Percentiles rank a stretch among this genome's conserved stretches.
Conservation (phyloP, 2,329 filamentous ascomycete species). For the Triangularia setosa region DNA sequence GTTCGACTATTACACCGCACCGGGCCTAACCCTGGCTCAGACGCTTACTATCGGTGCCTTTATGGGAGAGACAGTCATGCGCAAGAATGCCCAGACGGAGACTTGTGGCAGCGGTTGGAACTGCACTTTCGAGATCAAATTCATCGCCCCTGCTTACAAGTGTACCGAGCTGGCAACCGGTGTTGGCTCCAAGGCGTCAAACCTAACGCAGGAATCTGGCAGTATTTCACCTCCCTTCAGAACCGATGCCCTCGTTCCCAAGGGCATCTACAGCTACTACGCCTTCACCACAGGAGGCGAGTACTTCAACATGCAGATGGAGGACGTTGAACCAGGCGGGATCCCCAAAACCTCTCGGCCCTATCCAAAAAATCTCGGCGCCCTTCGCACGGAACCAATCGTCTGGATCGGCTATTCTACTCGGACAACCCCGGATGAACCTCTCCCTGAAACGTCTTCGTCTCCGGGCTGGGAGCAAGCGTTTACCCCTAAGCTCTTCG, state of each 20-base stretch:
- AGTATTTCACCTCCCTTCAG: slow-evolving; percentile 31
- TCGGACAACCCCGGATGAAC: slow-evolving; percentile 24
- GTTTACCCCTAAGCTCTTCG: slow-evolving; percentile 36
- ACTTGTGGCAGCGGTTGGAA: slow-evolving; percentile 37
- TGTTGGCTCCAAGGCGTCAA: slow-evolving; percentile 25
- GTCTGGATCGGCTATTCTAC: slow-evolving; percentile 36
- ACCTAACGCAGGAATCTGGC: slow-evolving; percentile 28
- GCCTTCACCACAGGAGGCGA: slow-evolving; percentile 33
- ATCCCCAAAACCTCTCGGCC: slow-evolving; percentile 28
- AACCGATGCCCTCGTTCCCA: slow-evolving; percentile 32
- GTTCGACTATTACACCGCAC: slow-evolving; percentile 30
- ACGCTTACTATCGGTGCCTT: slow-evolving; percentile 27
- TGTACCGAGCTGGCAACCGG: slow-evolving; percentile 34
- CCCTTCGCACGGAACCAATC: slow-evolving; percentile 36
- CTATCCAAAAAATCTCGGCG: slow-evolving; percentile 32
- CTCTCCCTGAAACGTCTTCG: slow-evolving; percentile 22
- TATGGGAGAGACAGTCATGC: slow-evolving; percentile 23
- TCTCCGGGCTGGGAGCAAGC: slow-evolving; percentile 30
- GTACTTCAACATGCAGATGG: slow-evolving; percentile 32
- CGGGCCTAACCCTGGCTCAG: slow-evolving; percentile 21
- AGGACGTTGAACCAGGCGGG: slow-evolving; percentile 30
- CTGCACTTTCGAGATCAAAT: slow-evolving; percentile 35
- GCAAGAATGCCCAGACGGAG: slow-evolving; percentile 31
- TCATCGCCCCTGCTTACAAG: slow-evolving; percentile 38
- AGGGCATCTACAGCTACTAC: slow-evolving; percentile 34